Percentiles rank a stretch among this genome's conserved stretches.
phyloP scores from a whole-genome alignment of 192 early-diverging fungal genomes.

The Physocladia obscura region DNA sequence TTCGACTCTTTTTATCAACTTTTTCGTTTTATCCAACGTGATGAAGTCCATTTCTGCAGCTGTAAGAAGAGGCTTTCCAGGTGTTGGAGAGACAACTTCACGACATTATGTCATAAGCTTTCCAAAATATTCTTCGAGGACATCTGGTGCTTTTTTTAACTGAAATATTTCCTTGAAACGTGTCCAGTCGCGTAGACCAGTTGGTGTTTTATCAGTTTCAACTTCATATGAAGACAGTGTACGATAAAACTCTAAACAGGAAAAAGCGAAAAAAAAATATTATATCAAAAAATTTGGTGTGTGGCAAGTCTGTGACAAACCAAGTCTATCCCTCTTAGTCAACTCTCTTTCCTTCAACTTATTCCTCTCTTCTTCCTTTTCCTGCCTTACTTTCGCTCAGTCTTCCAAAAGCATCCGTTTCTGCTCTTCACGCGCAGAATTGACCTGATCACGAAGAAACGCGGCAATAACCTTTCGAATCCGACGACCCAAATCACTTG shows the following conservation, averaged over 20 bases:
- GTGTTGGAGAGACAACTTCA: conserved; percentile 47
- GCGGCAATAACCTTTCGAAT: conserved; percentile 48
- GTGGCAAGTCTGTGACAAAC: too few relatives aligned
- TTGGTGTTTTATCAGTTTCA: conserved; percentile 21
- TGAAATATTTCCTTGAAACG: conserved; percentile 71
- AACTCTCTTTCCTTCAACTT: conserved; percentile 41
- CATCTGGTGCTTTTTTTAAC: conserved; percentile 66
- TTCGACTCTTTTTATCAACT: conserved; percentile 66
- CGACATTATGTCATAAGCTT: conserved; percentile 61
- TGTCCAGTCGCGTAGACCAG: conserved; percentile 53
- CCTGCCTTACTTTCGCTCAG: conserved; percentile 31
- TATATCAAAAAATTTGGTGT: conserved; percentile 16
- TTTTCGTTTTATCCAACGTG: conserved; percentile 68
- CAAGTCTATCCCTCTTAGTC: conserved; percentile 48
- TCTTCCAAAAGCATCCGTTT: conserved; percentile 36
- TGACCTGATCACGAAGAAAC: conserved; percentile 40
- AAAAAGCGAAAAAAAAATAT: background rate
- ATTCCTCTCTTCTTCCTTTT: conserved; percentile 41
- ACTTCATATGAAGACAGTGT: conserved; percentile 55
- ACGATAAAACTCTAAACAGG: conserved; percentile 46
- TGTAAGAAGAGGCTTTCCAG: conserved; percentile 19
- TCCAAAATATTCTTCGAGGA: conserved; percentile 62
- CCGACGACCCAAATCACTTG: conserved; percentile 49
- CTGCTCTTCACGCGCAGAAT: conserved; percentile 37
- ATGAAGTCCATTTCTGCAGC: conserved; percentile 37